Percentiles rank a stretch among this genome's conserved stretches.
These are phyloP conservation scores for Globisporangium spiculum DNA, from an alignment of 352 stramenopile species.

Conservation along the genomic window DNA sequence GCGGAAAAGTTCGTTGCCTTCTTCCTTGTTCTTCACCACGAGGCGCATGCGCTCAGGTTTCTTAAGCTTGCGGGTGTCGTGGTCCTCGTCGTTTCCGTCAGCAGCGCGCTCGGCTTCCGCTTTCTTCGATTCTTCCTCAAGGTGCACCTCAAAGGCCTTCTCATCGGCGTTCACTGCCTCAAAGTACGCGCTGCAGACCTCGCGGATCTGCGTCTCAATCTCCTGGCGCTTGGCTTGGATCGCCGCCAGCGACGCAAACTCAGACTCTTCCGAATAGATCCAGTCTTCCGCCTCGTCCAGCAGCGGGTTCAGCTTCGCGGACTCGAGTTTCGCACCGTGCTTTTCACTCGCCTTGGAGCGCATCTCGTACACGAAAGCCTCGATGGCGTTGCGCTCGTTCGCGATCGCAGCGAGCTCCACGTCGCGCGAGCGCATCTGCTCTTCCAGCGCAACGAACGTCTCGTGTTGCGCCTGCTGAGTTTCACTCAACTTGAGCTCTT, in stretches of 20 bases:
- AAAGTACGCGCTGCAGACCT: constrained; percentile 66
- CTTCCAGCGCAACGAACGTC: constrained; percentile 48
- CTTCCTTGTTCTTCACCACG: constrained; percentile 94
- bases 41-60: constrained; percentile 93
- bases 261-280: constrained; percentile 89
- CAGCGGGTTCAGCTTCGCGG: constrained; percentile 48
- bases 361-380: constrained; percentile 91
- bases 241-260: constrained; percentile 58
- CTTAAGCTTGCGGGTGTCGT: constrained; percentile 91
- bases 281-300: constrained; percentile 88
- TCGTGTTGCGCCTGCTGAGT: constrained; percentile 29
- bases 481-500: constrained; percentile 20
- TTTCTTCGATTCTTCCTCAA: constrained; percentile 71
- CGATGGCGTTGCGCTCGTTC: constrained; percentile 87
- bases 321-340: constrained; percentile 74
- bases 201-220: constrained; percentile 54
- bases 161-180: constrained; percentile 61
- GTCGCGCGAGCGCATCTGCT: constrained; percentile 72
- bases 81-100: constrained; percentile 83
- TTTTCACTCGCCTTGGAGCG: constrained; percentile 69
- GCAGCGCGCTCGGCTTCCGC: constrained; percentile 69
- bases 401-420: constrained; percentile 65
- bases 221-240: constrained; percentile 50
- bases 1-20: constrained; percentile 93
- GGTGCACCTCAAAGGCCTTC: constrained; percentile 61